Conservation (phyloP, 2,329 filamentous ascomycete species). For the Ophiostoma montium region DNA sequence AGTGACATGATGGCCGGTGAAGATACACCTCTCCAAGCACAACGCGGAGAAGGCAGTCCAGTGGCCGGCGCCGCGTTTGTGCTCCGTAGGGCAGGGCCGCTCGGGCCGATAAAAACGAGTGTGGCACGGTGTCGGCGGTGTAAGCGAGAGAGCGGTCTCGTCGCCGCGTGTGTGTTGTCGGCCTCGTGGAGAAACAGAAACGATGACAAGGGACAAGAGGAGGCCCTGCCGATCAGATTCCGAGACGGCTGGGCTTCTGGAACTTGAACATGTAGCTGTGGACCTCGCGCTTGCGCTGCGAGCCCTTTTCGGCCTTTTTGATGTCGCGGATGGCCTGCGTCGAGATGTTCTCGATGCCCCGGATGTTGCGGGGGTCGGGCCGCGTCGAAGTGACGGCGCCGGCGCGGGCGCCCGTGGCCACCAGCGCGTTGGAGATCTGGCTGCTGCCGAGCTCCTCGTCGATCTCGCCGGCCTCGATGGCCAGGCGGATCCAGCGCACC, state of each 20-base stretch:
- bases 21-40: too few relatives aligned
- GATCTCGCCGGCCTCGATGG: slow-evolving; percentile 10
- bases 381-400: slow-evolving; percentile 3
- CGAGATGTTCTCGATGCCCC: slow-evolving; percentile 5
- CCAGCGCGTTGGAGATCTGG: background rate
- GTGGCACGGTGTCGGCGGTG: too few relatives aligned
- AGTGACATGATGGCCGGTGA: too few relatives aligned
- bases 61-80: background rate
- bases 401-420: background rate
- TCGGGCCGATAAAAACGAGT: too few relatives aligned
- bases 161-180: background rate
- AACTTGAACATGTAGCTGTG: background rate
- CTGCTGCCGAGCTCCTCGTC: background rate
- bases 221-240: background rate
- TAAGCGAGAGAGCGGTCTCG: too few relatives aligned
- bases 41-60: background rate
- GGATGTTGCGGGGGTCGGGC: slow-evolving; percentile 8
- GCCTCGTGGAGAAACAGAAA: background rate
- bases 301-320: slow-evolving; percentile 6
- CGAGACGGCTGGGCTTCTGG: background rate
- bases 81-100: too few relatives aligned
- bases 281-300: slow-evolving; percentile 8
- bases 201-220: too few relatives aligned
- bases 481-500: slow-evolving; percentile 10
- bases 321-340: slow-evolving; percentile 6